Base-by-base conservation (phyloP, 257 asterid species). In the Solanum clarkiae region DNA sequence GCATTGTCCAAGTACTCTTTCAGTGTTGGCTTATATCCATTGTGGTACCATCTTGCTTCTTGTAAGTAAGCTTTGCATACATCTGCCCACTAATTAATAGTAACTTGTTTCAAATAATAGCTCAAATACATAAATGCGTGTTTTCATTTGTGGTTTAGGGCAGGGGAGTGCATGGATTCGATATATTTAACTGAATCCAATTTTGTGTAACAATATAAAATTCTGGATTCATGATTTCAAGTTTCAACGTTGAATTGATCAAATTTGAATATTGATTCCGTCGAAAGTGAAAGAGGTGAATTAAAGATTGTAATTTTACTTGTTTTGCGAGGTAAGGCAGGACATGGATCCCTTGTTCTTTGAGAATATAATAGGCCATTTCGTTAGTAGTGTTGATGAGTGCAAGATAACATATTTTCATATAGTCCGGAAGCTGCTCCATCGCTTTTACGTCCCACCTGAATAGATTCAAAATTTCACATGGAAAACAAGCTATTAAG, bases 41-140 rank as follows among this genome's bases (percentile, higher is more conserved):
- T 29, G 47, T 55, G 54, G 40, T 84, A 91, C 94, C 94, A 91
- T 51, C 77, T 56, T 13, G 90, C 92, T 63, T 90, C 94, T 59
- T 84, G 88, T 16, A 83, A 22, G 82, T 66, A 87, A 8, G 90
- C 7, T 20, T n/a, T 40, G 83, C 65, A 74, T 47, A 90, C 29
- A 83, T 92, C 92, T 57, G 14, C 24, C 91, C 89, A 88, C 94
- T 88, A 87, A 36, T 36, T 36, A 36, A 36, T 4, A 20, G 65
- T 3, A 16, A 54, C 45, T 45, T 51, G 10, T 66, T 17, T 66
- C 1, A 66, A 66, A 29, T 14, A 29, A 29, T 66, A 66, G n/a
- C 12, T 1, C 40, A 5, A 22, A 0, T 62, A 24, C 8, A 62
- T 17, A 56, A 24, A 62, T 62, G 14, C 2, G 0, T 62, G 16